Conservation (phyloP, 129 eudicot species). For the Chrysanthemum makinoi region DNA sequence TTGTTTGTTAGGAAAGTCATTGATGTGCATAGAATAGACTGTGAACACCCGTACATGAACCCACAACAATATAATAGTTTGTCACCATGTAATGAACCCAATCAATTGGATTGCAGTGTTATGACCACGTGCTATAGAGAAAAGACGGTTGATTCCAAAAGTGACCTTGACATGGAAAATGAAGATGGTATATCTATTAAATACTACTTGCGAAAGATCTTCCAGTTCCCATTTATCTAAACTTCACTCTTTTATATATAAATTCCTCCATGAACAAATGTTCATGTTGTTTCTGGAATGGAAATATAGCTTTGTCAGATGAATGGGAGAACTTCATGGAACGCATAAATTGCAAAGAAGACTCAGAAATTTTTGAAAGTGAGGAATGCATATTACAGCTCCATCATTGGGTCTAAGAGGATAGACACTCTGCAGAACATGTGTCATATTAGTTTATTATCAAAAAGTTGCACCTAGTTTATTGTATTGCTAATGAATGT, state of each 20-base stretch:
- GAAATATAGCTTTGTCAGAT: constrained; percentile 47
- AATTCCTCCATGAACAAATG: constrained; percentile 8
- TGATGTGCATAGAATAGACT: background rate
- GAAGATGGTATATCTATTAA: constrained; percentile 94
- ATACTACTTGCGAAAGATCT: constrained; percentile 87
- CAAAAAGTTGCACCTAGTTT: background rate
- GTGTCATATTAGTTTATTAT: constrained; percentile 30
- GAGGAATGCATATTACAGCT: constrained; percentile 88
- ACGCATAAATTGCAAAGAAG: constrained; percentile 78
- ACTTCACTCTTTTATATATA: constrained; percentile 13
- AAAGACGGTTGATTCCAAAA: constrained; percentile 88
- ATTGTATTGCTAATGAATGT: constrained; percentile 22
- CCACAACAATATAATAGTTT: background rate
- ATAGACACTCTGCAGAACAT: constrained; percentile 95
- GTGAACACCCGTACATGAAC: constrained; percentile 5
- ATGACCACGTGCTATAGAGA: constrained; percentile 93
- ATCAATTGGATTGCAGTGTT: constrained; percentile 55
- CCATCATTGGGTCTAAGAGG: constrained; percentile 99
- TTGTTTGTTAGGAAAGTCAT: background rate
- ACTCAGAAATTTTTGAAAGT: constrained; percentile 67
- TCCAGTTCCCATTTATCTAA: constrained; percentile 51
- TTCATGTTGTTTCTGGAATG: constrained; percentile 18
- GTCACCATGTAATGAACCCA: constrained; percentile 2
- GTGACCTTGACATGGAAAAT: constrained; percentile 93
- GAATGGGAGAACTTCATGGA: constrained; percentile 98